Evolutionary conservation across 2,329 filamentous ascomycete genomes (phyloP).

Genomic region (Sporothrix dimorphospora): DNA sequence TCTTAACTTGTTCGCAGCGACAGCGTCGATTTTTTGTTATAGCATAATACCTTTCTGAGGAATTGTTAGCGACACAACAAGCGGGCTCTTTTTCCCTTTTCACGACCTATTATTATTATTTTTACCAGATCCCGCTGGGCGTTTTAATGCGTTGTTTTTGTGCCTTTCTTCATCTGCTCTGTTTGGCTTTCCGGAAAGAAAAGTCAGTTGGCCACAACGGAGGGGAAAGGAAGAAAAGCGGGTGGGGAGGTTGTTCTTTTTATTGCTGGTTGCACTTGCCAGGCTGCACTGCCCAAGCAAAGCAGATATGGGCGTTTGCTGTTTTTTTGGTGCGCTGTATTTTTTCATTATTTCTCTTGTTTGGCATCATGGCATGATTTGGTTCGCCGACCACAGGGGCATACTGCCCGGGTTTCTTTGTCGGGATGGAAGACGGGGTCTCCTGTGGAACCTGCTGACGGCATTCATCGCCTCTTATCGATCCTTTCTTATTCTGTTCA

Average conservation of each 20-base stretch:
- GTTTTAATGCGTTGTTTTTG: conserved; percentile 15
- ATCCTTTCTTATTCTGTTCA: background rate
- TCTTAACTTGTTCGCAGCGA: background rate
- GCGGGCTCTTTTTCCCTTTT: background rate
- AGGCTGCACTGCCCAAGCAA: background rate
- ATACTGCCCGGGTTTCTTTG: background rate
- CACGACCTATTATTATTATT: background rate
- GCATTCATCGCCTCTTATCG: background rate
- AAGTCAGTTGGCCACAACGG: background rate
- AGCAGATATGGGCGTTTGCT: background rate
- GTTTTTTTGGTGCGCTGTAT: background rate
- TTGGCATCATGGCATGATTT: background rate
- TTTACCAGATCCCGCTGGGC: conserved; percentile 12
- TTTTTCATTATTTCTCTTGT: background rate
- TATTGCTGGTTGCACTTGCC: background rate
- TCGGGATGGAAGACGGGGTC: background rate
- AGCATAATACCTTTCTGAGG: background rate
- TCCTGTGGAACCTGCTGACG: background rate
- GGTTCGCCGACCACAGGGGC: background rate
- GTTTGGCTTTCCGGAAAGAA: background rate
- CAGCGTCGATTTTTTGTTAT: background rate
- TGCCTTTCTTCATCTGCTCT: background rate
- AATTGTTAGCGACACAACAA: background rate
- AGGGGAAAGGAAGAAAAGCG: background rate
- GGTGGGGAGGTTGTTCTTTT: background rate